phyloP scores from a whole-genome alignment of 2,329 filamentous ascomycete species.

The Nakataea oryzae region DNA sequence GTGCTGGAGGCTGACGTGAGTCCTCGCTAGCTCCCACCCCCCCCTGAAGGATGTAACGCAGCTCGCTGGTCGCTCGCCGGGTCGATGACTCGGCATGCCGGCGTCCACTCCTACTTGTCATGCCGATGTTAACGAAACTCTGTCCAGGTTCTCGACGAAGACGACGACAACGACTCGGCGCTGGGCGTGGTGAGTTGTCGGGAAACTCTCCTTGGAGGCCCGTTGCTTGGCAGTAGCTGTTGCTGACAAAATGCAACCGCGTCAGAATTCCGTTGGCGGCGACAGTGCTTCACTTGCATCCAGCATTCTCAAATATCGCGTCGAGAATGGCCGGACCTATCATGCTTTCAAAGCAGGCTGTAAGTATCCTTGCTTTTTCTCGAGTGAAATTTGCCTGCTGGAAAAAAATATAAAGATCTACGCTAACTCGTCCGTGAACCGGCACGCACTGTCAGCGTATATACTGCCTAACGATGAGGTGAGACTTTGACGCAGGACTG shows the following conservation, averaged over 20 bases:
- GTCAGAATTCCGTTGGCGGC: neutral
- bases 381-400: neutral
- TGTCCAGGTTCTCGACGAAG: neutral
- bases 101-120: neutral
- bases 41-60: neutral
- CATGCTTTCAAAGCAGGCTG: slow-evolving; percentile 2
- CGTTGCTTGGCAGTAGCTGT: neutral
- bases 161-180: neutral
- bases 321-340: slow-evolving; percentile 2
- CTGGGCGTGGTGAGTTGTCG: neutral
- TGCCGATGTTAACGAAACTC: neutral
- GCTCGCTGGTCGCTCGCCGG: neutral
- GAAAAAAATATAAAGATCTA: no score
- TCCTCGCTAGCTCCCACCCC: neutral
- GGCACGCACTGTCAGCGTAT: neutral
- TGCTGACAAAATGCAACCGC: neutral
- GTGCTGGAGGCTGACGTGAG: neutral
- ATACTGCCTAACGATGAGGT: neutral
- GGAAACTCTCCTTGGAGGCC: neutral
- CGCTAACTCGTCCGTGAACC: no score
- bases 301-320: slow-evolving; percentile 1
- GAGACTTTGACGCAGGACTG: neutral
- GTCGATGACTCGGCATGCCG: neutral
- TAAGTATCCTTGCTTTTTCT: no score
- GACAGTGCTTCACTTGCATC: neutral